Percentiles rank a stretch among this genome's conserved stretches.
phyloP scores from a whole-genome alignment of 2,329 filamentous ascomycete genomes.

The Alternaria novae-zelandiae region DNA sequence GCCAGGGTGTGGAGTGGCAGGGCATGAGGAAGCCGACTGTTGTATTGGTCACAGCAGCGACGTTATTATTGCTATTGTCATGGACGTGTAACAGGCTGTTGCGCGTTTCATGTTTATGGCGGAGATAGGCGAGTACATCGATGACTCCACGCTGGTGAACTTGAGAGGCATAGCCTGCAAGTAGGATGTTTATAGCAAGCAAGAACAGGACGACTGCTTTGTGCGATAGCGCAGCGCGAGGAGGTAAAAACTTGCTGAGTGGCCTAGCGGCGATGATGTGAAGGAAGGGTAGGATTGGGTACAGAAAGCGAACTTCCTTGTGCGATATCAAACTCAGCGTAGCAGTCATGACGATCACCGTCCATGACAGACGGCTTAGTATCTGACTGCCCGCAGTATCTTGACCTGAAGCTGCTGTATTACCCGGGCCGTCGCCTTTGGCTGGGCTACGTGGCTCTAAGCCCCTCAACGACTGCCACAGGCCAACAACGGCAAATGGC shows the following conservation, averaged over 20 bases:
- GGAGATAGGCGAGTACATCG: slow-evolving; percentile 75
- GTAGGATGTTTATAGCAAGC: slow-evolving; percentile 69
- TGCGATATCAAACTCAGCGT: slow-evolving; percentile 81
- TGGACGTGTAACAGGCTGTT: slow-evolving; percentile 45
- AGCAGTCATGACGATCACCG: slow-evolving; percentile 65
- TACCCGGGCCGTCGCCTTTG: neutral
- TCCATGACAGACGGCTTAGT: slow-evolving; percentile 41
- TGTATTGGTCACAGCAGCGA: slow-evolving; percentile 37
- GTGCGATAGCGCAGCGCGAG: slow-evolving; percentile 44
- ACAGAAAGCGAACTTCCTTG: slow-evolving; percentile 97
- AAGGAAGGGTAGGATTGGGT: slow-evolving; percentile 86
- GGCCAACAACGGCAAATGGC: slow-evolving; percentile 73
- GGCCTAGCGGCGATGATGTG: slow-evolving; percentile 78
- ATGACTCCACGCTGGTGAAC: slow-evolving; percentile 81
- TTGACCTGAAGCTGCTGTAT: neutral
- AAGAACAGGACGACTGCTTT: slow-evolving; percentile 60
- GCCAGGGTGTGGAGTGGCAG: slow-evolving; percentile 96
- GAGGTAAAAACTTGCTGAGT: slow-evolving; percentile 68
- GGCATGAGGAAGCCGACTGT: slow-evolving; percentile 86
- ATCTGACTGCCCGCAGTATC: slow-evolving; percentile 19
- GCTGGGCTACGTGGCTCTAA: slow-evolving; percentile 25
- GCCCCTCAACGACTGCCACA: slow-evolving; percentile 57
- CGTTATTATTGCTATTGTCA: slow-evolving; percentile 37
- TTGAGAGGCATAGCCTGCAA: slow-evolving; percentile 76
- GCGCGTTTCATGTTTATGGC: slow-evolving; percentile 70